Percentiles rank a stretch among this genome's conserved stretches.
phyloP scores from a whole-genome alignment of 2,329 filamentous ascomycete genomes.

The Cephalotrichum gorgonifer region DNA sequence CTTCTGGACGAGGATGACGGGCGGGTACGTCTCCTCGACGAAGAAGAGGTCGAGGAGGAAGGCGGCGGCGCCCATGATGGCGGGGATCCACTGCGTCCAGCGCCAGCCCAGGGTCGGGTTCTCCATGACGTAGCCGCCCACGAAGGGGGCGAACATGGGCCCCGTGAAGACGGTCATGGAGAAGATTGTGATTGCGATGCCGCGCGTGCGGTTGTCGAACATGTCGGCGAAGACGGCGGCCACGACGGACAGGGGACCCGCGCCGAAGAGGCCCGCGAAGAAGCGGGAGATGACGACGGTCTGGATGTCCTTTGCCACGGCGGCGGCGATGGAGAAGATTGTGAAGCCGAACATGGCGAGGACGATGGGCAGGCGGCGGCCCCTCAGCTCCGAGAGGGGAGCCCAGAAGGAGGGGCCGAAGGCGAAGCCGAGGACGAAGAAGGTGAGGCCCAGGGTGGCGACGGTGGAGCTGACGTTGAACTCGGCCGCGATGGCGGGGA shows the following conservation, averaged over 20 bases:
- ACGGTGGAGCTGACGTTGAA: slow-evolving; percentile 54
- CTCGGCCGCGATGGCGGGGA: slow-evolving; percentile 39
- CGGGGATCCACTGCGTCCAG: slow-evolving; percentile 57
- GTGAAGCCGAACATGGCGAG: slow-evolving; percentile 59
- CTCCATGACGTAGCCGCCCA: slow-evolving; percentile 57
- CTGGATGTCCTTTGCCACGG: slow-evolving; percentile 56
- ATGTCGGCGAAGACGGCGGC: slow-evolving; percentile 64
- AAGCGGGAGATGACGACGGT: slow-evolving; percentile 63
- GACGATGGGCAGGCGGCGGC: slow-evolving; percentile 52
- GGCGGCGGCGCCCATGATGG: slow-evolving; percentile 53
- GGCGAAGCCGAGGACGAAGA: slow-evolving; percentile 64
- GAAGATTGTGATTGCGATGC: slow-evolving; percentile 33
- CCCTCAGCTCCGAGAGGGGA: slow-evolving; percentile 61
- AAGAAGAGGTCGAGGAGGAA: slow-evolving; percentile 51
- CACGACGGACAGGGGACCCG: slow-evolving; percentile 57
- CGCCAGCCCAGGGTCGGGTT: slow-evolving; percentile 55
- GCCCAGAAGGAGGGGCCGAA: slow-evolving; percentile 64
- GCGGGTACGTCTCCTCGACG: slow-evolving; percentile 61
- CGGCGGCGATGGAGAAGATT: slow-evolving; percentile 55
- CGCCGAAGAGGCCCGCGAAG: slow-evolving; percentile 63
- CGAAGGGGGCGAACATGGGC: slow-evolving; percentile 56
- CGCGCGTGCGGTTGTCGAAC: slow-evolving; percentile 54
- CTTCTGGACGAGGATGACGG: slow-evolving; percentile 51
- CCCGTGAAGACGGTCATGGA: slow-evolving; percentile 50
- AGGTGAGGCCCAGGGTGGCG: slow-evolving; percentile 52